Evolutionary conservation across 805 yeast species (phyloP).

Genomic region (Yarrowia sp.): DNA sequence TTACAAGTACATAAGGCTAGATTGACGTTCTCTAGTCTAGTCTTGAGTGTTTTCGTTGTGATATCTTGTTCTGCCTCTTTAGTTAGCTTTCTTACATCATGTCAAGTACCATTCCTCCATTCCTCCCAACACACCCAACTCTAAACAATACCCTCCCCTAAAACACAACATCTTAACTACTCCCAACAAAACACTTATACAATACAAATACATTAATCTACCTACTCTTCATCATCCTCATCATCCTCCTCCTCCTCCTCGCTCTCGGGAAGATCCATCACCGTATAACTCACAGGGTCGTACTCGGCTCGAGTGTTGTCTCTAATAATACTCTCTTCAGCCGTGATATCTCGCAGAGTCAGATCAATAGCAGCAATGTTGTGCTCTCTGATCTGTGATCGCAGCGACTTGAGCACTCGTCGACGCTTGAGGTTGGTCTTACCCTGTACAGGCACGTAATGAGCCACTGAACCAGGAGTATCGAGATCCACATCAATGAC

Average conservation of each 20-base stretch:
- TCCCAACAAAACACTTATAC: background rate
- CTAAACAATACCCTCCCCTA: no score
- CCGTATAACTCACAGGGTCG: conserved; percentile 78
- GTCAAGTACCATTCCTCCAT: no score
- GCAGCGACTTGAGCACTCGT: conserved; percentile 57
- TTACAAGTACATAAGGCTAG: no score
- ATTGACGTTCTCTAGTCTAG: no score
- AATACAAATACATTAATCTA: background rate
- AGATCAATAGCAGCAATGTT: conserved; percentile 63
- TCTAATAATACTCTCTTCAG: conserved; percentile 63
- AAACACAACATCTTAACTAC: no score
- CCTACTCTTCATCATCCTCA: conserved; percentile 30
- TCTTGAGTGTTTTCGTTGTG: no score
- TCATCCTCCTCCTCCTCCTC: conserved; percentile 42
- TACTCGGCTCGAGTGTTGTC: conserved; percentile 65
- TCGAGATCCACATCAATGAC: conserved; percentile 57
- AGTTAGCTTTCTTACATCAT: no score
- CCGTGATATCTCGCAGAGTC: conserved; percentile 67
- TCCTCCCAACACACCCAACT: no score
- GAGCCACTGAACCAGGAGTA: conserved; percentile 46
- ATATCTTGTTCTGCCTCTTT: no score
- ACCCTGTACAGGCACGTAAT: conserved; percentile 74
- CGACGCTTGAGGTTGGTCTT: conserved; percentile 81
- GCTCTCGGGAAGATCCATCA: conserved; percentile 53
- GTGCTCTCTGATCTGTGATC: conserved; percentile 53